phyloP scores from a whole-genome alignment of 2,329 filamentous ascomycete species.

The Harringtonia lauricola region DNA sequence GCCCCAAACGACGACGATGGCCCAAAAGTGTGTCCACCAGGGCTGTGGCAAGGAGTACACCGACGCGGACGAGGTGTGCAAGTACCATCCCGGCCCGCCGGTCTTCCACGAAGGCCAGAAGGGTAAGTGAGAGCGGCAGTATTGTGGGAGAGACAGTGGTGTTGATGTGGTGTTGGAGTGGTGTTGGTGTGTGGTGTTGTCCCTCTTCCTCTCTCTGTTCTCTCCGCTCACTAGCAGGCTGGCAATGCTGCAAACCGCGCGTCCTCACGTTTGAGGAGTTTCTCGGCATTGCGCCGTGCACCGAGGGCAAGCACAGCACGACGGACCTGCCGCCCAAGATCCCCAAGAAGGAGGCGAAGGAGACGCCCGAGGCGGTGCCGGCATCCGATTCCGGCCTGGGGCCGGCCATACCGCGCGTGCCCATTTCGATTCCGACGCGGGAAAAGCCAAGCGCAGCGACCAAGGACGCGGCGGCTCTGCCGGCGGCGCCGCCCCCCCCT shows the following conservation, averaged over 20 bases:
- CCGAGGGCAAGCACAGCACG: constrained; percentile 82
- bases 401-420: constrained; percentile 25
- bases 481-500: constrained; percentile 43
- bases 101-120: constrained; percentile 98
- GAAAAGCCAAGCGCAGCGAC: constrained; percentile 6
- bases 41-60: constrained; percentile 85
- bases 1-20: constrained; percentile 32
- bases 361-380: constrained; percentile 40
- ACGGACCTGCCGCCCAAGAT: constrained; percentile 58
- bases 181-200: background rate
- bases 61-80: constrained; percentile 71
- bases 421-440: constrained; percentile 30
- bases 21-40: constrained; percentile 89
- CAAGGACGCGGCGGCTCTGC: constrained; percentile 25
- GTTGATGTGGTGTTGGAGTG: background rate
- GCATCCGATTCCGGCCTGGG: constrained; percentile 17
- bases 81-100: constrained; percentile 87
- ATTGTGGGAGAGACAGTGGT: background rate
- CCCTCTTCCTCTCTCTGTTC: background rate
- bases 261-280: constrained; percentile 98
- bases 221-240: constrained; percentile 53
- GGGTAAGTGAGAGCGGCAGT: constrained; percentile 46
- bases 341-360: constrained; percentile 43
- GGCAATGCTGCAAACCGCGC: constrained; percentile 97
- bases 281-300: constrained; percentile 84